Conservation (phyloP, 2,329 filamentous ascomycete species). For the Fusarium sp. region DNA sequence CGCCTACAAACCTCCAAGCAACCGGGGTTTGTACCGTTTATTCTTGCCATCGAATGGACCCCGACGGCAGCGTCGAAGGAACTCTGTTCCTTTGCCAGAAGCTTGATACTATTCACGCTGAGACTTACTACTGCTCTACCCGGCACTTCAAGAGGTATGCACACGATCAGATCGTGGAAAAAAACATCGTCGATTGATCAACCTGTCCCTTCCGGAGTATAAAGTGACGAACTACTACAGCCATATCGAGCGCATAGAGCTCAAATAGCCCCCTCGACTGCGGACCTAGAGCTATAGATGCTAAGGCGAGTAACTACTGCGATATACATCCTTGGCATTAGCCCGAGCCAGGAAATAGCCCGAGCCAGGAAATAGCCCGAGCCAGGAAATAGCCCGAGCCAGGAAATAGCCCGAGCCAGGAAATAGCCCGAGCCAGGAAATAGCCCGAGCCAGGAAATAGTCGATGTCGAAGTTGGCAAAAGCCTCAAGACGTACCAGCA, state of each 20-base stretch:
- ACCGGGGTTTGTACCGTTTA: neutral
- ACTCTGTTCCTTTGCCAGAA: neutral
- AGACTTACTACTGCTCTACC: neutral
- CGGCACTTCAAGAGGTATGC: neutral
- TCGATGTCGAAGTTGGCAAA: rapidly evolving
- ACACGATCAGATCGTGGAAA: neutral
- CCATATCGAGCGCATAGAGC: neutral
- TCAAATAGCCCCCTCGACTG: neutral
- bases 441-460: neutral
- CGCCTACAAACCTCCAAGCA: rapidly evolving
- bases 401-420: no score
- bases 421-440: no score
- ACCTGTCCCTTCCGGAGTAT: rapidly evolving
- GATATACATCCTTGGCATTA: neutral
- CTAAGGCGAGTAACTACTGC: neutral
- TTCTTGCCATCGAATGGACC: neutral
- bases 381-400: no score
- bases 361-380: no score
- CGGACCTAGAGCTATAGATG: neutral
- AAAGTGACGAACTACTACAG: neutral
- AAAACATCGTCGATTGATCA: neutral
- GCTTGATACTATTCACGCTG: rapidly evolving
- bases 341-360: neutral
- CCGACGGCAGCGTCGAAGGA: neutral
- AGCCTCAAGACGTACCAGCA: neutral